Conservation (phyloP, 2,329 filamentous ascomycete genomes). For the Trichocomaceae sp. region DNA sequence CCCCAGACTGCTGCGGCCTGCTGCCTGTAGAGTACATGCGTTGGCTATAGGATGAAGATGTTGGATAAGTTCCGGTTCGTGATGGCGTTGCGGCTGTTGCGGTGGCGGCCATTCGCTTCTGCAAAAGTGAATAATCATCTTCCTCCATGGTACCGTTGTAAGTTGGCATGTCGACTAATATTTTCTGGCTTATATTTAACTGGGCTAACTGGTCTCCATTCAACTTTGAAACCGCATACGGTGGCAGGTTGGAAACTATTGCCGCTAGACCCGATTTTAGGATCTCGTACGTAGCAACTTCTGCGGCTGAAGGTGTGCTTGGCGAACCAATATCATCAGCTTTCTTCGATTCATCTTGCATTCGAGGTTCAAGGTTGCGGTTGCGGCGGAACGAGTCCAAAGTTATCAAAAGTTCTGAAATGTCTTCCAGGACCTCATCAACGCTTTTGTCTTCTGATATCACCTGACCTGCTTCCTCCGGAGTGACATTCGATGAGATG, state of each 20-base stretch:
- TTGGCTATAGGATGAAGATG: slow-evolving; percentile 28
- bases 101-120: slow-evolving; percentile 32
- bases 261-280: slow-evolving; percentile 68
- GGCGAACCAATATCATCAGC: slow-evolving; percentile 6
- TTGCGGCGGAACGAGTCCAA: slow-evolving; percentile 57
- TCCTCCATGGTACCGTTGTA: slow-evolving; percentile 78
- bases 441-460: slow-evolving; percentile 32
- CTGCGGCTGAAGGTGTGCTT: slow-evolving; percentile 49
- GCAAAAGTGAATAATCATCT: slow-evolving; percentile 59
- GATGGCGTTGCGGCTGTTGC: slow-evolving; percentile 28
- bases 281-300: slow-evolving; percentile 59
- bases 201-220: slow-evolving; percentile 80
- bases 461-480: slow-evolving; percentile 2
- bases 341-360: slow-evolving; percentile 5
- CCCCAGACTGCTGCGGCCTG: slow-evolving; percentile 31
- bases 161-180: slow-evolving; percentile 65
- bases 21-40: slow-evolving; percentile 21
- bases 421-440: slow-evolving; percentile 49
- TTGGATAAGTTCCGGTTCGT: slow-evolving; percentile 26
- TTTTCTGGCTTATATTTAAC: slow-evolving; percentile 71
- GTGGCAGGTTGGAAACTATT: slow-evolving; percentile 69
- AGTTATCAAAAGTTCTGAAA: slow-evolving; percentile 56
- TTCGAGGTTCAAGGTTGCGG: slow-evolving; percentile 43
- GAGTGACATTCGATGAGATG: slow-evolving; percentile 12
- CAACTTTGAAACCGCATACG: slow-evolving; percentile 77